Evolutionary conservation across 139 green algal species (phyloP), one percentile per base, ranked within the genome.

Genomic region (Ostreobium quekettii): DNA sequence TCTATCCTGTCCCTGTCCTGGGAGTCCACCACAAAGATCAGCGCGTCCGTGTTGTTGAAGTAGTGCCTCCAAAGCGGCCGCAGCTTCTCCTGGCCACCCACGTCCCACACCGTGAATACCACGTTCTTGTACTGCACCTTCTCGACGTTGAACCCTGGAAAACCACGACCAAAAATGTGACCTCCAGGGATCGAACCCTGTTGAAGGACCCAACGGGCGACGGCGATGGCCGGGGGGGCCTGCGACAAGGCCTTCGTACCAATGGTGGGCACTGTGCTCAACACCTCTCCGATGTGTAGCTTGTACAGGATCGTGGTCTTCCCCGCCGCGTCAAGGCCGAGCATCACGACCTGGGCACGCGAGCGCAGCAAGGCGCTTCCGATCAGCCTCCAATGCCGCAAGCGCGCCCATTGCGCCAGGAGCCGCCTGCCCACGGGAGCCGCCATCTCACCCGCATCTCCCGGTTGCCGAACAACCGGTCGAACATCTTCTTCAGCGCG

Each of bases 271-370:
- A 87, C 76, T 1, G 89, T 96, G 63, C 74, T 89, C 1, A 96
- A 71, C 19, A 96, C 79, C 72, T 96, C 89, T 1, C 89, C 89
- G 30, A 96, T 88, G 60, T 96, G 88, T 36, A 96, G 79, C 73
- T 96, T 96, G 70, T 96, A 96, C 35, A 95, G 75, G 48, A 96
- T 91, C 2, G 89, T 96, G 3, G 89, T 96, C 67, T 95, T 95
- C 19, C 89, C 89, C 19, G 89, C 89, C 26, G 87, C 86, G 65
- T 95, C 89, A 28, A 96, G 80, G 24, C 89, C 88, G 4, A 89
- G 74, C 82, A 91, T 90, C 56, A 88, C 85, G 19, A 87, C 78
- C 81, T 87, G 49, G 46, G 48, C 37, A 32, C 8, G 33, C 2
- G 30, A 57, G 53, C 38, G 19, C 11, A 53, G 15, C 11, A 53